These are phyloP conservation scores for Nitzschia sp. DNA, from an alignment of 108 stramenopile genomes.

Conservation along the genomic window DNA sequence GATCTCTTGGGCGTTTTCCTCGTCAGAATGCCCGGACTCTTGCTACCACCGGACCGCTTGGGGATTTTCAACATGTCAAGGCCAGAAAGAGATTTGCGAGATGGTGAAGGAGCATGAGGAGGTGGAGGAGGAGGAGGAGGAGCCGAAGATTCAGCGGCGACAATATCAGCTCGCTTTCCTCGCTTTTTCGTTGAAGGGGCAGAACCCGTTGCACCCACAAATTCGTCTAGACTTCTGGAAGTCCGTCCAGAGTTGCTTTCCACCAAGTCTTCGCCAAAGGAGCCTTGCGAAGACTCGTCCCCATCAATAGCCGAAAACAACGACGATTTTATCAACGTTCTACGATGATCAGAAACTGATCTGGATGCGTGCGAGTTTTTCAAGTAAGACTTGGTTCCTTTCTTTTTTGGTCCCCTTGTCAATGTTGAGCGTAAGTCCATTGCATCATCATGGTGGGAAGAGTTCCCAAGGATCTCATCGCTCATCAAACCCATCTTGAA, in stretches of 20 bases:
- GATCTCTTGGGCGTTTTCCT: too few relatives aligned
- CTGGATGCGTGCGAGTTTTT: neutral
- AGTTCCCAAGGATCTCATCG: slow-evolving; percentile 9
- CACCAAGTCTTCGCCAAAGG: neutral
- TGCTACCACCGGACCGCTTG: too few relatives aligned
- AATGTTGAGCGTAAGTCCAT: neutral
- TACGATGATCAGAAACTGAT: neutral
- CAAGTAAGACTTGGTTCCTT: slow-evolving; percentile 3
- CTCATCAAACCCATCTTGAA: slow-evolving; percentile 19
- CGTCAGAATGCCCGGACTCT: too few relatives aligned
- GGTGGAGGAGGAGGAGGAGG: neutral
- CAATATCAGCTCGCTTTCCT: slow-evolving; percentile 4
- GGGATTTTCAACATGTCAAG: too few relatives aligned
- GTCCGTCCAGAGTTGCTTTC: too few relatives aligned
- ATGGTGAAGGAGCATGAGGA: neutral
- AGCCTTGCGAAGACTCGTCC: neutral
- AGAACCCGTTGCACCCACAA: neutral
- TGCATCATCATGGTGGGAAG: neutral
- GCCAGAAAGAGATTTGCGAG: too few relatives aligned
- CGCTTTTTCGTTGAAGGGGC: neutral
- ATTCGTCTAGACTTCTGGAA: neutral
- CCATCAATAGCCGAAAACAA: slow-evolving; percentile 10
- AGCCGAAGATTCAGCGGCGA: neutral
- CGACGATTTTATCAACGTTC: slow-evolving; percentile 3
- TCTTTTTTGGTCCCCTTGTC: neutral